Evolutionary conservation across 106 monocot species (phyloP).

Genomic region (Hemerocallis citrina): DNA sequence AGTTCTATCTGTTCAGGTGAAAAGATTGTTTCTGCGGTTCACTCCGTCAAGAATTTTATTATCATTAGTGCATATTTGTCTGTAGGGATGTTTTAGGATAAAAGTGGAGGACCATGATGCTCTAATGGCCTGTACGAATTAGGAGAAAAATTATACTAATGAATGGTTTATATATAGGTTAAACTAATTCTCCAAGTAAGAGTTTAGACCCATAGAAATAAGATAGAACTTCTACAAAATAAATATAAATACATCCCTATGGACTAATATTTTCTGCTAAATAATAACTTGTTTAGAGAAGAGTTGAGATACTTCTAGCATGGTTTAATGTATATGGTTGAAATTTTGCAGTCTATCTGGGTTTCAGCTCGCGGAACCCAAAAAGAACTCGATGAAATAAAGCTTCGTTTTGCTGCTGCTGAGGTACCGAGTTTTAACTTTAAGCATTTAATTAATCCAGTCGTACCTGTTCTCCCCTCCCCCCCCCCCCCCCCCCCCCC

Average conservation of each 20-base stretch:
- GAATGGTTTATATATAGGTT: too few relatives aligned
- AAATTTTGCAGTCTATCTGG: slow-evolving; percentile 78
- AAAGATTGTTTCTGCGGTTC: neutral
- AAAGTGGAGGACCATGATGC: too few relatives aligned
- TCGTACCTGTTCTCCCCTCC: too few relatives aligned
- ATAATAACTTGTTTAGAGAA: neutral
- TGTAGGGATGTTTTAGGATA: too few relatives aligned
- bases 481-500: too few relatives aligned
- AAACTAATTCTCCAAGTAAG: too few relatives aligned
- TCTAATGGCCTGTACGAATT: too few relatives aligned
- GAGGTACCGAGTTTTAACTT: slow-evolving; percentile 48
- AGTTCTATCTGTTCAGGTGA: slow-evolving; percentile 92
- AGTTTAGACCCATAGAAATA: too few relatives aligned
- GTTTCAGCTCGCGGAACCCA: slow-evolving; percentile 68
- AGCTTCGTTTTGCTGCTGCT: slow-evolving; percentile 83
- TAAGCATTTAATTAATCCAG: neutral
- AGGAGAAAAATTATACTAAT: too few relatives aligned
- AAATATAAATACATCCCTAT: neutral
- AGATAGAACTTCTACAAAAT: neutral
- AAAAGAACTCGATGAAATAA: slow-evolving; percentile 86
- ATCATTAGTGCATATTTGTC: too few relatives aligned
- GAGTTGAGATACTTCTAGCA: neutral
- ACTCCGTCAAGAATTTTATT: too few relatives aligned
- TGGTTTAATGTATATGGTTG: neutral
- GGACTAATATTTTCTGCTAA: neutral